Evolutionary conservation across 2,329 filamentous ascomycete species (phyloP), one percentile per base, ranked within the genome.

Genomic region (Escovopsis sp.): DNA sequence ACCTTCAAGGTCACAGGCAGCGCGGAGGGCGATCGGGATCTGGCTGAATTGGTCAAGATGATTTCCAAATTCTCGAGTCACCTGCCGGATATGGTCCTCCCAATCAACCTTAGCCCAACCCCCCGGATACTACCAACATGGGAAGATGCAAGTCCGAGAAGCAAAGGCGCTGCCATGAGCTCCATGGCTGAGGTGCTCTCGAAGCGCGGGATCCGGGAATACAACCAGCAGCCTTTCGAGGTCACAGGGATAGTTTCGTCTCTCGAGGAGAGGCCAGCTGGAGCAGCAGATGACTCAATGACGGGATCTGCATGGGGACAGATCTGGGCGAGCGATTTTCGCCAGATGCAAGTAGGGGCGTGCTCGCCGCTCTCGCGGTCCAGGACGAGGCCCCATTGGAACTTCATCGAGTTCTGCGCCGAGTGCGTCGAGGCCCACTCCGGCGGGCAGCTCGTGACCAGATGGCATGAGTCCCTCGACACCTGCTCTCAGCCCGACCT

Each of bases 81-180:
- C 48, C 62, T 94, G 12, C 83, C 84, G 1, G 73, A 87, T 42
- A 87, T 94, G 81, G 74, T 85, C 42, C 57, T 94, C 15, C 80
- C 82, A 0, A 81, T 94, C 58, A 94, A 93, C 50, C 65, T 82
- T 15, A 71, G 80, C 14, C 39, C 44, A 9, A 42, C 47, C 7
- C 57, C 57, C 13, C 51, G 57, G 4, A 45, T 60, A n/a, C 43
- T 60, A 5, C 55, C 57, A 2, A 74, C 81, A 0, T 76, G 78
- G 58, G 74, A 82, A 38, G 72, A 81, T 38, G 62, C 44, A 13
- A 41, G 31, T 25, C 28, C 31, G 13, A 40, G 38, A 30, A 32
- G 21, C 30, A 30, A 19, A 40, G 42, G 34, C 37, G 43, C 35
- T 23, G 47, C 50, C 25, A 31, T 55, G 13, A 43, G 50, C 7